Evolutionary conservation across 2,329 filamentous ascomycete species (phyloP).

Genomic region (Colletotrichum lini): DNA sequence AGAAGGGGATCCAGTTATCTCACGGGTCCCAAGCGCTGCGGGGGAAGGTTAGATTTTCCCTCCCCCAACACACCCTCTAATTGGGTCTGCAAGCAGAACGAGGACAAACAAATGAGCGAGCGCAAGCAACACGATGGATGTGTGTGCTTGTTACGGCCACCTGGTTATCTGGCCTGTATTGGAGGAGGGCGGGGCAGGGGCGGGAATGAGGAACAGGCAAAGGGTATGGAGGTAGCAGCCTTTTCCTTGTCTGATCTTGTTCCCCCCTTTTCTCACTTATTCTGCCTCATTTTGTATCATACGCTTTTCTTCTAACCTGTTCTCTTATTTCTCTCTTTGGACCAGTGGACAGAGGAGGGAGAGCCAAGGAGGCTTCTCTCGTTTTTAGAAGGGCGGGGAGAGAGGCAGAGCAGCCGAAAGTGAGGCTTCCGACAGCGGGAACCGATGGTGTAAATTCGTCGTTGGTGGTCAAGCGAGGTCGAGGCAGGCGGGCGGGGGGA

Average conservation of each 20-base stretch:
- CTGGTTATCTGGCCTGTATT: constrained; percentile 14
- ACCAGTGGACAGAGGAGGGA: constrained; percentile 1
- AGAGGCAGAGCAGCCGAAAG: not conserved
- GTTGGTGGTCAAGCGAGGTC: no score
- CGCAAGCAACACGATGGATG: not conserved
- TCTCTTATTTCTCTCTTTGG: constrained; percentile 13
- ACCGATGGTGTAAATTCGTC: no score
- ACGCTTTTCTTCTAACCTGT: constrained; percentile 7
- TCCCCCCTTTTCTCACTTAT: not conserved
- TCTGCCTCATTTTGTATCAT: constrained; percentile 30
- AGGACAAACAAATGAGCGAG: not conserved
- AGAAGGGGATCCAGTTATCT: constrained; percentile 15
- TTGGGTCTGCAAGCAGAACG: not conserved
- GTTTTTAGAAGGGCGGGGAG: not conserved
- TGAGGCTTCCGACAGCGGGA: no score
- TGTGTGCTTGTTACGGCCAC: constrained; percentile 3
- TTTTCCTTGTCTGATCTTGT: not conserved
- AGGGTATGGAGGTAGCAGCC: not conserved
- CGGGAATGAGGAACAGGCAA: not conserved
- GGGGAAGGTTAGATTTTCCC: not conserved
- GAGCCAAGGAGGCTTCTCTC: not conserved
- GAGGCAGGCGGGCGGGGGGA: no score
- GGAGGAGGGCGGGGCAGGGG: not conserved
- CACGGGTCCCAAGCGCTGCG: constrained; percentile 16
- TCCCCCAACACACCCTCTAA: not conserved